phyloP scores from a whole-genome alignment of 1,139 yeast species.

The Yarrowia galli region DNA sequence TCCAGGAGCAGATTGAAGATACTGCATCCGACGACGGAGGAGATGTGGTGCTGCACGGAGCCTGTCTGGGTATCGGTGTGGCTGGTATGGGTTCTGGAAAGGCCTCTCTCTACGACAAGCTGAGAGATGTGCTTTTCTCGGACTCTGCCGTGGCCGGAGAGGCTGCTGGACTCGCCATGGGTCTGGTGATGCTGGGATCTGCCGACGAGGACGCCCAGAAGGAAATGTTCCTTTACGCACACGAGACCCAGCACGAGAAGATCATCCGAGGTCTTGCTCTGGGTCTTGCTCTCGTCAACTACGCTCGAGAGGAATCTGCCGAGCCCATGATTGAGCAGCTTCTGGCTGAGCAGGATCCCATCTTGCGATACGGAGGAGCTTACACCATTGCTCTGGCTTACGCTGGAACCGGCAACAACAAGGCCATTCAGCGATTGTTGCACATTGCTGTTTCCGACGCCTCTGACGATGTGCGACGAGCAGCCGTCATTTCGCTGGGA shows the following conservation, averaged over 20 bases:
- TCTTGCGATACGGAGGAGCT: slow-evolving; percentile 95
- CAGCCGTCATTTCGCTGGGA: slow-evolving; percentile 93
- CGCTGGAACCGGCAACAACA: slow-evolving; percentile 93
- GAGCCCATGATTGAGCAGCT: slow-evolving; percentile 72
- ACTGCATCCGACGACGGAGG: slow-evolving; percentile 52
- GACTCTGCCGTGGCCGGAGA: slow-evolving; percentile 96
- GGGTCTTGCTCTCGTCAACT: slow-evolving; percentile 86
- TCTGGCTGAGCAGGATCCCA: slow-evolving; percentile 77
- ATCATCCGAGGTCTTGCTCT: slow-evolving; percentile 90
- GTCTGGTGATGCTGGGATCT: slow-evolving; percentile 94
- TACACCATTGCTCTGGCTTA: slow-evolving; percentile 93
- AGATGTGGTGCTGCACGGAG: slow-evolving; percentile 94
- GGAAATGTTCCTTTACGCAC: slow-evolving; percentile 91
- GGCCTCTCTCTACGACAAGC: slow-evolving; percentile 76
- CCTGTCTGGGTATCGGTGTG: slow-evolving; percentile 93
- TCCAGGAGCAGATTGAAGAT: slow-evolving; percentile 76
- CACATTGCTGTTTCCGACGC: slow-evolving; percentile 98
- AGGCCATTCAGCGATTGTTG: slow-evolving; percentile 78
- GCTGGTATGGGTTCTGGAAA: slow-evolving; percentile 95
- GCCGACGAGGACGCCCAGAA: slow-evolving; percentile 73
- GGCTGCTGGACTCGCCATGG: slow-evolving; percentile 97
- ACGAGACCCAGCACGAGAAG: slow-evolving; percentile 95
- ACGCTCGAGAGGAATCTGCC: slow-evolving; percentile 85
- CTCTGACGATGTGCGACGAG: slow-evolving; percentile 95
- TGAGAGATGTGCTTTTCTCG: slow-evolving; percentile 82